Base-by-base conservation (phyloP, 2,329 filamentous ascomycete genomes). In the Alternaria sp. region DNA sequence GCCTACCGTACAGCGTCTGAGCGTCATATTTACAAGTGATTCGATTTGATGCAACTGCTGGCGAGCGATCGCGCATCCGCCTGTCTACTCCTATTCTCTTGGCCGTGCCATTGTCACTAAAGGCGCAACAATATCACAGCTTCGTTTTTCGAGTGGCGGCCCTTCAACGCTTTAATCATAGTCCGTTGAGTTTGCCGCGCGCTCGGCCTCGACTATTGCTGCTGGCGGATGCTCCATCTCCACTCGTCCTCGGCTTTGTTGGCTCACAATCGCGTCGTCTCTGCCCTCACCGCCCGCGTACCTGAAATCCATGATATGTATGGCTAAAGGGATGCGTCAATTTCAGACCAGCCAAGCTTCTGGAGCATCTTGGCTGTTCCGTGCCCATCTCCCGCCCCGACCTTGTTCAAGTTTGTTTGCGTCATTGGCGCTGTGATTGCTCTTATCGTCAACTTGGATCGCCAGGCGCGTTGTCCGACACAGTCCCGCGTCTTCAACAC, bases 321-420 rank as follows among this genome's bases (percentile, higher is more conserved):
- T 56, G 46, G 55, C 30, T 62, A 60, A 55, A 57, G 56, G 45
- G 47, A 59, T 50, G 50, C 43, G 59, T 57, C 60, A 65, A 65
- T 56, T 56, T 65, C 63, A 51, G 52, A 56, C 17, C 15, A 25
- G 57, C 60, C 60, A 63, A 57, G 60, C 59, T 40, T 32, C 47
- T 62, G 25, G 50, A 52, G 51, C 61, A 56, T 55, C 67, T 69
- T 69, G 67, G 67, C 67, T 40, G 30, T 50, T 61, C 54, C 54
- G 57, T 54, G 54, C 30, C 56, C 40, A 50, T 43, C 40, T 55
- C 52, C 47, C 57, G 64, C 61, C n/a, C 36, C 15, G 23, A 44
- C 40, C 45, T 45, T 19, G 44, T 32, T 50, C 5, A 36, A 17
- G 15, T n/a, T 54, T n/a, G 51, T 43, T 21, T 54, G 44, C 64